Evolutionary conservation across 176 grass and related monocot species (phyloP).

Genomic region (Juncus inflexus): DNA sequence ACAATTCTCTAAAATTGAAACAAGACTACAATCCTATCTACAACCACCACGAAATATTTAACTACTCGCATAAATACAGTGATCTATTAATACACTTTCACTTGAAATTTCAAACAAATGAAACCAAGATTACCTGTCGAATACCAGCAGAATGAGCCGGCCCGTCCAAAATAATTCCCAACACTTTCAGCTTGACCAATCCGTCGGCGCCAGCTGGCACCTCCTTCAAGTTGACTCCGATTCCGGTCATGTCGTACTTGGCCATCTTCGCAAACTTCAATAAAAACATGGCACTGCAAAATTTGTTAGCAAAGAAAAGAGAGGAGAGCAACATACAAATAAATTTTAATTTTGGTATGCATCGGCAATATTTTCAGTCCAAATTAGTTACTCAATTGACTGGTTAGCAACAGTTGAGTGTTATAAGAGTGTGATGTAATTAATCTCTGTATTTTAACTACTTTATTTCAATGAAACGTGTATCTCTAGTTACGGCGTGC

Average conservation of each 20-base stretch:
- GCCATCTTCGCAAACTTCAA: slow-evolving; percentile 95
- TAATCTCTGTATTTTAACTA: no score
- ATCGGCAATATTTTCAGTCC: no score
- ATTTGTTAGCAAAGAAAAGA: slow-evolving; percentile 35
- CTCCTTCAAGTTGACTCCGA: slow-evolving; percentile 90
- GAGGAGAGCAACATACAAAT: background rate
- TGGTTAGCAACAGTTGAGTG: no score
- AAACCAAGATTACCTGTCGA: slow-evolving; percentile 51
- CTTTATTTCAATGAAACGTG: background rate
- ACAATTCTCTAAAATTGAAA: background rate
- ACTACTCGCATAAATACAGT: background rate
- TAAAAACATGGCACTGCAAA: slow-evolving; percentile 48
- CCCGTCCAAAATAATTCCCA: slow-evolving; percentile 85
- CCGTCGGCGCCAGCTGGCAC: slow-evolving; percentile 50
- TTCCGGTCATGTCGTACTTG: slow-evolving; percentile 87
- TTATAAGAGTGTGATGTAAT: no score
- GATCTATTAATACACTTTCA: background rate
- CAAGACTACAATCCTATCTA: background rate
- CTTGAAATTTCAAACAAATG: background rate
- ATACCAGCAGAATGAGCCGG: slow-evolving; percentile 82
- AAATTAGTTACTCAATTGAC: no score
- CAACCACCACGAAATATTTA: background rate
- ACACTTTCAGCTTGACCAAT: slow-evolving; percentile 74
- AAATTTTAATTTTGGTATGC: no score
- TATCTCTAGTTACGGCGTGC: background rate